Evolutionary conservation across 2,329 filamentous ascomycete genomes (phyloP), one percentile per base, ranked within the genome.

Genomic region (Aureobasidium pullulans): DNA sequence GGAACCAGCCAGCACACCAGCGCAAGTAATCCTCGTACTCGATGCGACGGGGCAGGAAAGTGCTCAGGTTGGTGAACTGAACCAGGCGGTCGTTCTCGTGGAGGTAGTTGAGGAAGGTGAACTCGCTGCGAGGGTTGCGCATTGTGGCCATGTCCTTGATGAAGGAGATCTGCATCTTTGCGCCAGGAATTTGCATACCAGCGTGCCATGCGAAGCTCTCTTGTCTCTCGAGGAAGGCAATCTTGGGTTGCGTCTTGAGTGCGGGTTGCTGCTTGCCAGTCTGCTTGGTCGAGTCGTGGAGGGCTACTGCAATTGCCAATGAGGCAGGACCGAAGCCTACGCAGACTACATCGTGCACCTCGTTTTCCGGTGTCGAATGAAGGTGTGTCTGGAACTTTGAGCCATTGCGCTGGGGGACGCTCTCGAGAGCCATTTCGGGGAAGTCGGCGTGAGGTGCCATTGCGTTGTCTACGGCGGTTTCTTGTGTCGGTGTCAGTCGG

Each of bases 161-260:
- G 77, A 96, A 97, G 9, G 90, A 95, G 66, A 97, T 97, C 72
- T 97, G 93, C 93, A 97, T 97, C 76, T 88, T 91, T 56, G 92
- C 89, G 5, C 91, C 92, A 0, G 91, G 90, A 3, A 97, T 82
- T 61, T 96, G 84, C 93, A 97, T 97, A 61, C 93, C 93, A 0
- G 90, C 86, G 73, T 97, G 93, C 93, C 93, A 97, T 61, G 88
- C 84, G 70, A 97, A 97, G 49, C 81, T 77, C 34, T 79, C 69
- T 74, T 97, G 93, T 72, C 89, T 88, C 77, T 97, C 93, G 28
- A 97, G 75, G 74, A 96, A 97, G 46, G 89, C 81, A 3, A 96
- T 85, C 70, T 88, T 90, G 49, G 90, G 88, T 46, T 73, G 66
- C 59, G 67, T 68, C 36, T 43, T 60, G 28, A 73, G 60, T 36